Evolutionary conservation across 2,329 filamentous ascomycete genomes (phyloP), one percentile per base, ranked within the genome.

Genomic region (Stagonosporopsis vannaccii): DNA sequence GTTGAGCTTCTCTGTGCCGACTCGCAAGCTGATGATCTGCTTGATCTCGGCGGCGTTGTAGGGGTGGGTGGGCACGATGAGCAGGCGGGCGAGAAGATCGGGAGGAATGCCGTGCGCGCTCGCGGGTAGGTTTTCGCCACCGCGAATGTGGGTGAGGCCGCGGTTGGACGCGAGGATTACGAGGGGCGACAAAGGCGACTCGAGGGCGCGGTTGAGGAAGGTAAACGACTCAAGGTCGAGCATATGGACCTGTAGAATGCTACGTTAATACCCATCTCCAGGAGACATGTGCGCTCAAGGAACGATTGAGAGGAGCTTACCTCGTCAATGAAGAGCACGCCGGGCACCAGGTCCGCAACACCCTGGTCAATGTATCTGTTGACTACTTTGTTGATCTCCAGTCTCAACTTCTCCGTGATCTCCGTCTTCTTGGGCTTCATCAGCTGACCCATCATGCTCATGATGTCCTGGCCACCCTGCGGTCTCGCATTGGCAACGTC

Each of bases 341-440:
- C 95, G 1, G 95, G 95, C n/a, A 99, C 93, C 56, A 99, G 85
- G 80, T 99, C 95, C 6, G 95, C 95, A 28, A 98, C 92, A 60
- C 95, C 95, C 80, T 98, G 94, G 75, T 98, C 95, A 67, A 99
- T 99, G 79, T 98, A 99, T 78, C 94, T 92, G 84, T 92, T 97
- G 66, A 99, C 95, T 26, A 99, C 94, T 81, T 98, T 98, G 86
- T 99, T 97, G 81, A 99, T 98, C 81, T 99, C 95, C 52, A 86
- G 83, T 58, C 95, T 87, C 72, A 99, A 82, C 82, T 99, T 99
- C 79, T 99, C 95, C 26, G 95, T 99, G 72, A 99, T 98, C 77
- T 99, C 95, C 6, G 95, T 99, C 88, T 97, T 97, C 82, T 96
- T 96, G 60, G 95, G 95, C 85, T 98, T 98, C 92, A 98, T 97